Percentiles rank a stretch among this genome's conserved stretches.
phyloP scores from a whole-genome alignment of 306 rosid genomes.

The Cucumis melo region DNA sequence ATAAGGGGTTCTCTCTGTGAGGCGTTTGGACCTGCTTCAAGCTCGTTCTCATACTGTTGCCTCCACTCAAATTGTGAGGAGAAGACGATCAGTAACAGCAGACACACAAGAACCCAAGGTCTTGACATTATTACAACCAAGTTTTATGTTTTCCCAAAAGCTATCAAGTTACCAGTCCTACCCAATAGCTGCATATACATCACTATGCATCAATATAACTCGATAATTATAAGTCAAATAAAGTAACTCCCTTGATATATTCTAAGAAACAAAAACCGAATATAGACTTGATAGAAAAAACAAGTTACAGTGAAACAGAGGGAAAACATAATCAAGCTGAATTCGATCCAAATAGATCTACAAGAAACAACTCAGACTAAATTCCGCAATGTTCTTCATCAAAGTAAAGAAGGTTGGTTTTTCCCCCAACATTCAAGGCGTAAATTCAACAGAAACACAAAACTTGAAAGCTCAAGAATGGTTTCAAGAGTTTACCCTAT shows the following conservation, averaged over 20 bases:
- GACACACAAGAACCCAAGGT: conserved; percentile 47
- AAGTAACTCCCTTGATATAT: not conserved
- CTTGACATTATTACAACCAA: conserved; percentile 28
- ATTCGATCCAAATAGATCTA: not conserved
- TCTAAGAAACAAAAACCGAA: not conserved
- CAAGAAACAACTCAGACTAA: not conserved
- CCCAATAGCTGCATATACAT: not conserved
- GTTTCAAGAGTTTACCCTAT: not conserved
- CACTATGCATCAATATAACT: not conserved
- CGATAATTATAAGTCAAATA: not conserved
- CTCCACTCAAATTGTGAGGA: conserved; percentile 60
- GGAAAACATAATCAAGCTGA: not conserved
- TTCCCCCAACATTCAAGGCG: not conserved
- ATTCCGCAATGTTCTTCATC: not conserved
- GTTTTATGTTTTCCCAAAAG: conserved; percentile 8
- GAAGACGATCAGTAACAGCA: conserved; percentile 39
- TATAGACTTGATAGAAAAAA: not conserved
- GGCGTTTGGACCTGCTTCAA: conserved; percentile 24
- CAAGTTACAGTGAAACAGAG: not conserved
- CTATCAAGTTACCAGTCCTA: not conserved
- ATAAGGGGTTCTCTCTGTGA: conserved; percentile 22
- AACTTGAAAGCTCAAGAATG: not conserved
- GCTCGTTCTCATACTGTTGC: conserved; percentile 36
- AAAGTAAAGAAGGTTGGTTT: not conserved
- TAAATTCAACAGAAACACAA: not conserved